These are phyloP conservation scores for Xylona heveae DNA, from an alignment of 495 filamentous ascomycete genomes.

Conservation along the genomic window DNA sequence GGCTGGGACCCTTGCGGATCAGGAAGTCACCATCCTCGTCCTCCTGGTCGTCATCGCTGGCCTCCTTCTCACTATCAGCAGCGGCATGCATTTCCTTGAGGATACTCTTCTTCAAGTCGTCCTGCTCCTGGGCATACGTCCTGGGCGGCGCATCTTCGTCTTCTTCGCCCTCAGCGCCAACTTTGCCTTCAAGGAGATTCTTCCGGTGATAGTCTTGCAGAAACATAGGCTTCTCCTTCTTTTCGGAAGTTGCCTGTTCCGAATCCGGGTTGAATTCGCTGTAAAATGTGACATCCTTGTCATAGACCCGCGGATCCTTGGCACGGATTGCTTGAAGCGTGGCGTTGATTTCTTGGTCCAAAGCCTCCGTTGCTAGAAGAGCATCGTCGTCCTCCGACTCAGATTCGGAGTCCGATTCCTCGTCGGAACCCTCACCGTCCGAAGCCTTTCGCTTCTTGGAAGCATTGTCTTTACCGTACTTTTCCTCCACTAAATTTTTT, in stretches of 20 bases:
- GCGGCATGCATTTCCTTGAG: constrained; percentile 61
- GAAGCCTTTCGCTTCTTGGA: constrained; percentile 16
- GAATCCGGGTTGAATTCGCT: constrained; percentile 26
- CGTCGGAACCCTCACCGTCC: constrained; percentile 22
- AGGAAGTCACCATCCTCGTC: constrained; percentile 57
- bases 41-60: constrained; percentile 24
- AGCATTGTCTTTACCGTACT: constrained; percentile 39
- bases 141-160: constrained; percentile 30
- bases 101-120: constrained; percentile 51
- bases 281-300: constrained; percentile 60
- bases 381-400: constrained; percentile 84
- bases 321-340: constrained; percentile 68
- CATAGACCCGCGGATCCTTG: constrained; percentile 82
- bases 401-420: constrained; percentile 46
- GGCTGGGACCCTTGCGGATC: constrained; percentile 24
- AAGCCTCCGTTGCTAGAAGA: constrained; percentile 52
- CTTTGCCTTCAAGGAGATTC: constrained; percentile 47
- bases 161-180: constrained; percentile 31
- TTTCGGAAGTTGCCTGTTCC: constrained; percentile 13
- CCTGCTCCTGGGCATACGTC: constrained; percentile 75
- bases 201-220: constrained; percentile 78
- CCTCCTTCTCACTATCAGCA: constrained; percentile 18
- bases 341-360: constrained; percentile 71
- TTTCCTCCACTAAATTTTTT: constrained; percentile 49
- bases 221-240: constrained; percentile 66